These are phyloP conservation scores for Colletotrichum sansevieriae DNA, from an alignment of 2,329 filamentous ascomycete genomes.

Conservation along the genomic window DNA sequence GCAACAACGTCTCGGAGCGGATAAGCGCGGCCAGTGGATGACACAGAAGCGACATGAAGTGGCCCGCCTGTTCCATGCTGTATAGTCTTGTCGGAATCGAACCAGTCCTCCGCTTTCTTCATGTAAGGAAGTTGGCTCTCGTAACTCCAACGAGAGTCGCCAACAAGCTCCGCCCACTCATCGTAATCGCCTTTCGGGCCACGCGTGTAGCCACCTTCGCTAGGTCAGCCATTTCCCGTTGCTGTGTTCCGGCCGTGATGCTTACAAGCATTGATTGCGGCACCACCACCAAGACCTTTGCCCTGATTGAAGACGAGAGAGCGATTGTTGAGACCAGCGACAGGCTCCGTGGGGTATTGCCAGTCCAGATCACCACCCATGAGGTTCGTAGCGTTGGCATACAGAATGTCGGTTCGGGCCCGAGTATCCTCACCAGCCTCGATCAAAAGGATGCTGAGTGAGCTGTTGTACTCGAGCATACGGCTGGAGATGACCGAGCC, in stretches of 20 bases:
- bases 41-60: slow-evolving; percentile 50
- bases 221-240: neutral
- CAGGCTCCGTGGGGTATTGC: slow-evolving; percentile 50
- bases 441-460: slow-evolving; percentile 52
- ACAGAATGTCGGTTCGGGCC: slow-evolving; percentile 26
- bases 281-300: slow-evolving; percentile 33
- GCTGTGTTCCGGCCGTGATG: no score
- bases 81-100: slow-evolving; percentile 47
- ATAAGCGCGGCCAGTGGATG: slow-evolving; percentile 51
- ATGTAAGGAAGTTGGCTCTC: slow-evolving; percentile 48
- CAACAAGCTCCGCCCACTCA: slow-evolving; percentile 52
- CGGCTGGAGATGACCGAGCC: slow-evolving; percentile 54
- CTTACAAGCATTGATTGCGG: slow-evolving; percentile 32
- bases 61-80: slow-evolving; percentile 57
- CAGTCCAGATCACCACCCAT: slow-evolving; percentile 50
- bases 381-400: slow-evolving; percentile 30
- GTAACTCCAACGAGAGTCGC: slow-evolving; percentile 57
- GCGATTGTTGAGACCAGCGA: slow-evolving; percentile 10
- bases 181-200: slow-evolving; percentile 60
- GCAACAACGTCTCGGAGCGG: slow-evolving; percentile 52
- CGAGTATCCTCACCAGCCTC: slow-evolving; percentile 51
- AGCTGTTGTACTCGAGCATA: slow-evolving; percentile 45
- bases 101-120: slow-evolving; percentile 42
- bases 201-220: slow-evolving; percentile 55
- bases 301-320: slow-evolving; percentile 16